Base-by-base conservation (phyloP, 768 basidiomycete species). In the Guyanaporus albipodus region DNA sequence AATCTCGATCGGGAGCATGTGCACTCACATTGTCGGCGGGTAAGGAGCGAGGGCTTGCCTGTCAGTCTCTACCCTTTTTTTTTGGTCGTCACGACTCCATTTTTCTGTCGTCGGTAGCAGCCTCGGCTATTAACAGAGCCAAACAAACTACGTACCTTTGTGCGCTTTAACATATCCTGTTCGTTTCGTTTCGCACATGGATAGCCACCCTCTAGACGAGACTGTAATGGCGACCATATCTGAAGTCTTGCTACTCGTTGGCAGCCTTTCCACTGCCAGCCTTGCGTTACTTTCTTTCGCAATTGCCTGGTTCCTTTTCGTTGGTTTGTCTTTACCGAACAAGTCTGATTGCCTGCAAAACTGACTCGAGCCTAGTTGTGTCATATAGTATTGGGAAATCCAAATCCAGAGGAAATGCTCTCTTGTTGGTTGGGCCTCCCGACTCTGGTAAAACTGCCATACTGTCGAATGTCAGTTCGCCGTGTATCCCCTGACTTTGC, bases 361-460 rank as follows among this genome's bases (percentile, higher is more conserved):
- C 58, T 67, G 42, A 66, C 48, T 43, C 15, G 3, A 24, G 80
- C 78, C 74, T 32, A 57, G 64, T 78, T 26, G 45, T 77, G 11
- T 57, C 78, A 28, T 64, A 77, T 18, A 70, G 61, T 36, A 63
- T 65, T 11, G 68, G 70, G 43, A 78, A 68, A 56, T 70, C 76
- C 7, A 69, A 62, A 34, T 64, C 75, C 1, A 70, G 67, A 60
- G 81, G 83, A 21, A 79, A 76, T 61, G 69, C 76, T n/a, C 58
- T 92, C n/a, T 65, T 92, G 4, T 70, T 92, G n/a, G 75, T 87
- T 4, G 90, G 90, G 2, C 72, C 82, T 31, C 74, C 82, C 6
- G 87, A 90, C 64, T 78, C 80, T 1, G 90, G 90, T 38, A 92
- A 92, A 70, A 91, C 90, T 1, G 74, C 87, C 17, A 80, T 91